Conservation (phyloP, 495 filamentous ascomycete genomes). For the Penicillium turbatum region DNA sequence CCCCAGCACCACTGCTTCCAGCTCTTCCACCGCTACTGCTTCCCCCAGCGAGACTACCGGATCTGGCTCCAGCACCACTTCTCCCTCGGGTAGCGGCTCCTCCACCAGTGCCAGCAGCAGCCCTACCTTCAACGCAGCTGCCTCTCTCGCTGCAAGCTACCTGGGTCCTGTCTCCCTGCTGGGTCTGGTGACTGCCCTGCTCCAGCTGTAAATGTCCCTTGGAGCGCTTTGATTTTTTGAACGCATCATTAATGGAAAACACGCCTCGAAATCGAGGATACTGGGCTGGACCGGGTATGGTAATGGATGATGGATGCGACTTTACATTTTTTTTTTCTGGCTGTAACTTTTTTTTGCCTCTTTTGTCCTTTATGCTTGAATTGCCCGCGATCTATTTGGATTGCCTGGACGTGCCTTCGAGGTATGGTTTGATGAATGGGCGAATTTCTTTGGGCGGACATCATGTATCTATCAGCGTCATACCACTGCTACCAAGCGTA, state of each 20-base stretch:
- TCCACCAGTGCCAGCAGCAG: slow-evolving; percentile 19
- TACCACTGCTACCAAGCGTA: background rate
- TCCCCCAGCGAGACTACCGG: slow-evolving; percentile 13
- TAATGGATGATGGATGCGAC: slow-evolving; percentile 14
- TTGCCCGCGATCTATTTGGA: background rate
- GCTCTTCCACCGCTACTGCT: slow-evolving; percentile 14
- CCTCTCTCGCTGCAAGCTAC: slow-evolving; percentile 23
- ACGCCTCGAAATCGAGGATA: slow-evolving; percentile 13
- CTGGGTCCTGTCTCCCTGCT: slow-evolving; percentile 27
- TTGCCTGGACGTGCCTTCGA: background rate
- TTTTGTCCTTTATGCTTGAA: background rate
- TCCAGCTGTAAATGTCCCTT: slow-evolving; percentile 32
- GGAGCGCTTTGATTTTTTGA: slow-evolving; percentile 6
- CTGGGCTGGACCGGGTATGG: slow-evolving; percentile 25
- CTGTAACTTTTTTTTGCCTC: slow-evolving; percentile 15
- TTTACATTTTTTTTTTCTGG: slow-evolving; percentile 4
- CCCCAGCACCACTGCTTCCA: slow-evolving; percentile 10
- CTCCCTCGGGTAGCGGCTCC: slow-evolving; percentile 5
- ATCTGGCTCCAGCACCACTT: slow-evolving; percentile 13
- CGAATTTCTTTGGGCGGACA: background rate
- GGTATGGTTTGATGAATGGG: background rate
- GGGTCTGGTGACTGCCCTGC: slow-evolving; percentile 33
- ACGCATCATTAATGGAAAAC: slow-evolving; percentile 23
- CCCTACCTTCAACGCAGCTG: slow-evolving; percentile 24
- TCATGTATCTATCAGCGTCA: slow-evolving; percentile 4